Evolutionary conservation across 2,329 filamentous ascomycete genomes (phyloP), one percentile per base, ranked within the genome.

Genomic region (Colletotrichum nymphaeae): DNA sequence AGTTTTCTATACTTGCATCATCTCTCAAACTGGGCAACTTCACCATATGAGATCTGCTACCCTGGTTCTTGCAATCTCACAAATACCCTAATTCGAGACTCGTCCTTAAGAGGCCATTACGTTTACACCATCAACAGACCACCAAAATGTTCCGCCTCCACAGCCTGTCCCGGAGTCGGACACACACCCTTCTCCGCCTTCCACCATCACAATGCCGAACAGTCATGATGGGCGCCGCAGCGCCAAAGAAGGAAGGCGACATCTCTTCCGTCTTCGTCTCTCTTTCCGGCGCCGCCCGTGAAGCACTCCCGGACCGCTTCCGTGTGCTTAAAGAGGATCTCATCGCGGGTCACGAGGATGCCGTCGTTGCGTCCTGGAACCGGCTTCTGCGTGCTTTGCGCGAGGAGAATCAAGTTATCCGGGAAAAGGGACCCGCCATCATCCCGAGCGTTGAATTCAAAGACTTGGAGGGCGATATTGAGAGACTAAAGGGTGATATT

Each of bases 251-350:
- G 52, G 88, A 90, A 75, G 91, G 91, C 3, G 87, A 92, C 75
- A 92, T 93, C 42, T 90, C 90, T 0, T 89, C 90, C 64, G 83
- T 89, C 1, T 93, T 93, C 70, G 86, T 87, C 0, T 92, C 90
- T 0, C 81, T 93, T 2, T 90, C 89, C 0, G 88, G 88, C 0
- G 78, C 78, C 2, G 77, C 82, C 8, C 78, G 82, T 5, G 78
- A 81, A 12, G 85, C 88, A 0, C 83, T 93, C 0, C 90, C 90
- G 0, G 83, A 87, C 71, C 83, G 88, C 0, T 93, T 89, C 76
- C 85, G 89, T 8, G 79, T 87, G 26, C 82, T 92, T 12, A 93
- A 93, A 76, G 80, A 83, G n/a, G 81, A 84, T 0, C 81, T 92
- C 12, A 82, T 89, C 0, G 79, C 80, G 2, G 88, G 88, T 0